Percentiles rank a stretch among this genome's conserved stretches.
These are phyloP conservation scores for Immersiella caudata DNA, from an alignment of 495 filamentous ascomycete genomes.

Conservation along the genomic window DNA sequence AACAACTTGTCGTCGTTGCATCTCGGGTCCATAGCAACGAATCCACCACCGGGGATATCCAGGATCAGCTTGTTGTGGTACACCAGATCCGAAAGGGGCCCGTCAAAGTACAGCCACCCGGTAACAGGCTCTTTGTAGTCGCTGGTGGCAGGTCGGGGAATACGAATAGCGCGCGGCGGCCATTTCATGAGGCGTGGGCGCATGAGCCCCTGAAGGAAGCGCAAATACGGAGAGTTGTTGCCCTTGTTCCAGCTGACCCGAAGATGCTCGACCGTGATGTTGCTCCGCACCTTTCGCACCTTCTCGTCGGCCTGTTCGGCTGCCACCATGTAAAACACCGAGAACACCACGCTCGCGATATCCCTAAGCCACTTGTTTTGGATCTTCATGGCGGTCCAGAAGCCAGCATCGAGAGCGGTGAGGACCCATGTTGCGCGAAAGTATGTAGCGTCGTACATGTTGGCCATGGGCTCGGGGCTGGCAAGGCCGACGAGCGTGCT, in stretches of 20 bases:
- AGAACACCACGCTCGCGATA: slow-evolving; percentile 78
- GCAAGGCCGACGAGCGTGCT: slow-evolving; percentile 89
- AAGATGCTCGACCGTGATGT: slow-evolving; percentile 87
- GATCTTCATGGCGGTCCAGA: slow-evolving; percentile 97
- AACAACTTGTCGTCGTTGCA: slow-evolving; percentile 91
- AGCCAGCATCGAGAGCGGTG: slow-evolving; percentile 92
- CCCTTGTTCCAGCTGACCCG: slow-evolving; percentile 95
- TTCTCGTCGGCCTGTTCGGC: slow-evolving; percentile 97
- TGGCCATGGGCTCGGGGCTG: slow-evolving; percentile 88
- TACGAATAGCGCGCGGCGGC: slow-evolving; percentile 76
- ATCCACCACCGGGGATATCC: slow-evolving; percentile 93
- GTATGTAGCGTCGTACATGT: slow-evolving; percentile 92
- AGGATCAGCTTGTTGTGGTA: slow-evolving; percentile 80
- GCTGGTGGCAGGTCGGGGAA: slow-evolving; percentile 75
- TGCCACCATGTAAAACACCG: slow-evolving; percentile 84
- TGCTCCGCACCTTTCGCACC: slow-evolving; percentile 85
- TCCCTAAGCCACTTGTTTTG: slow-evolving; percentile 80
- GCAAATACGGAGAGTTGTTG: slow-evolving; percentile 74
- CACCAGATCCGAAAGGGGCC: slow-evolving; percentile 72
- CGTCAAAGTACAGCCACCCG: slow-evolving; percentile 95
- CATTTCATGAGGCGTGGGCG: slow-evolving; percentile 80
- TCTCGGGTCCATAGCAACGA: slow-evolving; percentile 91
- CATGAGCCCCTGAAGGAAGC: slow-evolving; percentile 66
- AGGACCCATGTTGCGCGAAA: slow-evolving; percentile 98
- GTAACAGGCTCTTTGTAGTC: slow-evolving; percentile 79